Percentiles rank a stretch among this genome's conserved stretches.
Evolutionary conservation across 768 basidiomycete genomes (phyloP).

Genomic region (Clathrus columnatus): DNA sequence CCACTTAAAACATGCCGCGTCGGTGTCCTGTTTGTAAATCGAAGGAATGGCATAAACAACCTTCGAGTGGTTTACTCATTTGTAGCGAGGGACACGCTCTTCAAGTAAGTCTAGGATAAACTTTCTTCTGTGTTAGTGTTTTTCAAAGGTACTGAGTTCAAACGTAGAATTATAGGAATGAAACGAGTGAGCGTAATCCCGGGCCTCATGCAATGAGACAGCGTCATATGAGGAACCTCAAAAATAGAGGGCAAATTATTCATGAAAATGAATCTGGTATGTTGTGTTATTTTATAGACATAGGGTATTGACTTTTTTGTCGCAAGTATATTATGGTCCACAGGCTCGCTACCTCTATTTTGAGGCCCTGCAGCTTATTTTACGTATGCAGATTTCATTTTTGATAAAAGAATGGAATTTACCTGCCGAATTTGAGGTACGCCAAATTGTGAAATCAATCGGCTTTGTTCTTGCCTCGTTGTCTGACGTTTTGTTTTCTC

Average conservation of each 20-base stretch:
- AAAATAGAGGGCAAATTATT: constrained; percentile 42
- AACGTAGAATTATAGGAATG: constrained; percentile 79
- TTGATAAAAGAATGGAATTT: constrained; percentile 58
- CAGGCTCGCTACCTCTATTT: constrained; percentile 74
- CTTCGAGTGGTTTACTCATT: constrained; percentile 67
- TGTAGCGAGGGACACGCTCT: constrained; percentile 91
- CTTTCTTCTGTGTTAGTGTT: not conserved
- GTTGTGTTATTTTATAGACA: constrained; percentile 20
- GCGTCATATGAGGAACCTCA: constrained; percentile 51
- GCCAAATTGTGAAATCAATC: constrained; percentile 9
- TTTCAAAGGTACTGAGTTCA: too few species aligned
- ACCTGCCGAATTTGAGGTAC: constrained; percentile 73
- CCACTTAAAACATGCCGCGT: constrained; percentile 22
- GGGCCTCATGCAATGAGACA: constrained; percentile 58
- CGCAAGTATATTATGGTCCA: constrained; percentile 76
- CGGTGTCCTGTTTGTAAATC: constrained; percentile 77
- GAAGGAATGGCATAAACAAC: constrained; percentile 81
- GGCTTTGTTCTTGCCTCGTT: not conserved
- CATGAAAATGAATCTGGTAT: constrained; percentile 54
- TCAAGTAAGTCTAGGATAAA: constrained; percentile 45
- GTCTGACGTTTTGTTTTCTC: constrained; percentile 9
- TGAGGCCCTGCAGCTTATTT: constrained; percentile 73
- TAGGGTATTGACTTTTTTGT: not conserved
- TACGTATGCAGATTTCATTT: constrained; percentile 67
- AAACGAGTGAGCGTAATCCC: constrained; percentile 59